These are phyloP conservation scores for Picea abies DNA, from an alignment of 83 land plant genomes.

Conservation along the genomic window DNA sequence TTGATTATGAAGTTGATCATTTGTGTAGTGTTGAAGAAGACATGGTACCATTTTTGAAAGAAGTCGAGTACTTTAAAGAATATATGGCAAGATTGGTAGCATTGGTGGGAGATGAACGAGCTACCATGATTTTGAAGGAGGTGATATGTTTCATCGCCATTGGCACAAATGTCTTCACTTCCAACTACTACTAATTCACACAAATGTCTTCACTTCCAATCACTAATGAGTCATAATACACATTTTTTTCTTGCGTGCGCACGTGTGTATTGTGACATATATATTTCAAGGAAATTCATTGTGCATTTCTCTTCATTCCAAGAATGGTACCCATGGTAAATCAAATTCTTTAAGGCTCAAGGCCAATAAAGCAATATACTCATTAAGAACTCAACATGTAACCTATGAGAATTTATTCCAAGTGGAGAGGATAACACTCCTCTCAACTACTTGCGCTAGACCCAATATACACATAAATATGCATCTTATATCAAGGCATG, in stretches of 20 bases:
- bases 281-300: no score
- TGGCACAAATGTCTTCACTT: slow-evolving; percentile 46
- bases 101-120: slow-evolving; percentile 29
- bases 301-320: no score
- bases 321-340: no score
- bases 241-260: slow-evolving; percentile 19
- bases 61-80: slow-evolving; percentile 36
- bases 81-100: slow-evolving; percentile 24
- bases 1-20: background rate
- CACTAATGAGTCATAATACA: slow-evolving; percentile 22
- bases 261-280: no score
- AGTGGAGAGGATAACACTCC: no score
- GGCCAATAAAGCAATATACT: no score
- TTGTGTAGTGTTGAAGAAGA: slow-evolving; percentile 7
- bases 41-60: slow-evolving; percentile 23
- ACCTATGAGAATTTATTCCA: no score
- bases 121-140: slow-evolving; percentile 7
- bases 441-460: no score
- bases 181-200: slow-evolving; percentile 25
- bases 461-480: no score
- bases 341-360: no score
- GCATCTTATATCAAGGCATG: slow-evolving; percentile 28
- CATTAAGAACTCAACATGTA: no score
- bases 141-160: slow-evolving; percentile 14
- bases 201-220: background rate